A percentile compares a stretch with the other conserved stretches of the same genome.
Conservation (phyloP, 805 yeast genomes). For the Komagataella ulmi region DNA sequence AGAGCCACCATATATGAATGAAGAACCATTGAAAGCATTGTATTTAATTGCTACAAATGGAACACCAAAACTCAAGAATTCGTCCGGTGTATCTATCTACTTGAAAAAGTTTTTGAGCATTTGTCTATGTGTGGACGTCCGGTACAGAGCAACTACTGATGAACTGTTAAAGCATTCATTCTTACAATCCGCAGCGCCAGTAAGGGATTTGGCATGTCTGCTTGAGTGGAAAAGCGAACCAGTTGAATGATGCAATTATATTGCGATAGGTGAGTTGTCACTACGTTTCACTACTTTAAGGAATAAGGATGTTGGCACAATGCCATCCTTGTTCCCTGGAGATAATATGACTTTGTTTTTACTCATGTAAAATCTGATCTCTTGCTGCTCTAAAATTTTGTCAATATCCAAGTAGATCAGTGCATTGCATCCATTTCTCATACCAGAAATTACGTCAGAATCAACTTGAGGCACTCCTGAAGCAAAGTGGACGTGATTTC, state of each 20-base stretch:
- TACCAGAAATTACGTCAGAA: conserved; percentile 51
- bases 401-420: conserved; percentile 49
- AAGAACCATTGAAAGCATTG: conserved; percentile 65
- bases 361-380: conserved; percentile 43
- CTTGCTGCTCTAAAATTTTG: conserved; percentile 26
- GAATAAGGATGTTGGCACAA: conserved; percentile 17
- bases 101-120: conserved; percentile 81
- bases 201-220: conserved; percentile 44
- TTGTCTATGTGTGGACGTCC: conserved; percentile 89
- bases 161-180: conserved; percentile 73
- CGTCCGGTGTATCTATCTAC: conserved; percentile 39
- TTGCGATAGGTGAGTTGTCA: neutral
- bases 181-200: conserved; percentile 47
- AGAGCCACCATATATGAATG: conserved; percentile 75
- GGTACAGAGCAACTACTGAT: conserved; percentile 81
- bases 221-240: conserved; percentile 17
- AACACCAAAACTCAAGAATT: conserved; percentile 53
- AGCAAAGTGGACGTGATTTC: conserved; percentile 86
- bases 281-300: neutral
- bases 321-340: conserved; percentile 45
- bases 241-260: neutral
- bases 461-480: conserved; percentile 29
- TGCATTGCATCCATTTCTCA: conserved; percentile 44
- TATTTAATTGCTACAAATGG: conserved; percentile 73
- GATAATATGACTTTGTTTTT: conserved; percentile 66